These are phyloP conservation scores for Psophocarpus tetragonolobus DNA, from an alignment of 306 rosid species.

Conservation along the genomic window DNA sequence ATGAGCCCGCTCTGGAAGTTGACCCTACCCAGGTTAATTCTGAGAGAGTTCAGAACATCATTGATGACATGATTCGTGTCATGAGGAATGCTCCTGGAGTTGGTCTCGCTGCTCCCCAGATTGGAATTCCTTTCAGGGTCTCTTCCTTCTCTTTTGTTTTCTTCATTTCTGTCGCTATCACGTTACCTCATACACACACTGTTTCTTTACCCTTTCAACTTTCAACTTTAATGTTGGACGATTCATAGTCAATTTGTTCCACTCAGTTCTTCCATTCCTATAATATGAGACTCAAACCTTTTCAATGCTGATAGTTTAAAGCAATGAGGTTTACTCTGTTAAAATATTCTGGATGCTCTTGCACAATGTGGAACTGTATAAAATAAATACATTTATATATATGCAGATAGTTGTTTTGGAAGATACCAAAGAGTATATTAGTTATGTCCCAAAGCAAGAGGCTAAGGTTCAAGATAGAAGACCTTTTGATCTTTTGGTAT, in stretches of 20 bases:
- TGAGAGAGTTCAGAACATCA: slow-evolving; percentile 75
- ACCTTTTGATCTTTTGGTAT: slow-evolving; percentile 93
- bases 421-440: slow-evolving; percentile 75
- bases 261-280: neutral
- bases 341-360: neutral
- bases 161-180: too few species aligned
- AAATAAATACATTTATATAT: neutral
- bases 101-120: slow-evolving; percentile 94
- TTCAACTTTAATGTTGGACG: neutral
- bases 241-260: slow-evolving; percentile 15
- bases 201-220: too few species aligned
- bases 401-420: slow-evolving; percentile 90
- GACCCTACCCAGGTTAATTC: slow-evolving; percentile 61
- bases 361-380: neutral
- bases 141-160: slow-evolving; percentile 4
- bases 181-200: too few species aligned
- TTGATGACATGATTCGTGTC: slow-evolving; percentile 79
- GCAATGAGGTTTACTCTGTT: neutral
- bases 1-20: slow-evolving; percentile 77
- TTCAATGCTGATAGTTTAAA: neutral
- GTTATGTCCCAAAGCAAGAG: slow-evolving; percentile 76
- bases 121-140: slow-evolving; percentile 86
- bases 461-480: slow-evolving; percentile 77
- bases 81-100: slow-evolving; percentile 91
- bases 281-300: neutral